A percentile compares a stretch with the other conserved stretches of the same genome.
These are phyloP conservation scores for Clavispora vitiphila DNA, from an alignment of 805 yeast species.

Conservation along the genomic window DNA sequence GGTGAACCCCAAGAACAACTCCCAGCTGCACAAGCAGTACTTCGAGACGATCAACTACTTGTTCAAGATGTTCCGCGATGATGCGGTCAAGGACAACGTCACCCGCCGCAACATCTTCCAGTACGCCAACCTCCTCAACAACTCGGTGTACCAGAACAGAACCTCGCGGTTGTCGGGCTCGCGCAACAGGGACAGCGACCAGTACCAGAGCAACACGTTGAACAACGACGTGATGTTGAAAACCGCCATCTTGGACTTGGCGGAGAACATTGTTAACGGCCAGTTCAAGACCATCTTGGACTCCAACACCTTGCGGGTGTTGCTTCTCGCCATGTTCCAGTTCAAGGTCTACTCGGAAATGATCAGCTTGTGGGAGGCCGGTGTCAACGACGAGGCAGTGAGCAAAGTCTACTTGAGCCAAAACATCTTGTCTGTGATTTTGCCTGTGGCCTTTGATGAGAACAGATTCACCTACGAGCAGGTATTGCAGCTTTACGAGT, in stretches of 20 bases:
- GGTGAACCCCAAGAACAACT: constrained; percentile 3
- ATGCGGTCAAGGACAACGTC: constrained; percentile 6
- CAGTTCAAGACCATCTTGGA: constrained; percentile 23
- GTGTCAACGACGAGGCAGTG: constrained; percentile 40
- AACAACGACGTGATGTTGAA: constrained; percentile 25
- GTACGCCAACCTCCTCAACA: constrained; percentile 13
- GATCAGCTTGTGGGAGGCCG: constrained; percentile 64
- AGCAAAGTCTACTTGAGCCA: constrained; percentile 52
- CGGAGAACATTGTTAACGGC: constrained; percentile 25
- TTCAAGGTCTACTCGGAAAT: constrained; percentile 51
- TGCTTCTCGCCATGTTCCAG: constrained; percentile 30
- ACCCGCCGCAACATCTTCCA: constrained; percentile 7
- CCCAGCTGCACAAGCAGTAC: neutral
- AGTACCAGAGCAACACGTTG: constrained; percentile 19
- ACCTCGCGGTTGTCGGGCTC: constrained; percentile 26
- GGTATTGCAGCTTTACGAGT: constrained; percentile 50
- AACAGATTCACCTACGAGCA: constrained; percentile 60
- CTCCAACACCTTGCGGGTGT: constrained; percentile 19
- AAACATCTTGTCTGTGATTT: constrained; percentile 61
- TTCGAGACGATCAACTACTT: constrained; percentile 6
- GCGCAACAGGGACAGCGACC: constrained; percentile 37
- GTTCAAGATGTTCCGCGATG: constrained; percentile 10
- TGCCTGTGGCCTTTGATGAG: constrained; percentile 60
- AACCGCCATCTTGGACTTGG: constrained; percentile 27
- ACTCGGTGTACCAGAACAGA: constrained; percentile 24